Conservation (phyloP, 1,139 yeast species). For the Sugiyamaella neomexicana region DNA sequence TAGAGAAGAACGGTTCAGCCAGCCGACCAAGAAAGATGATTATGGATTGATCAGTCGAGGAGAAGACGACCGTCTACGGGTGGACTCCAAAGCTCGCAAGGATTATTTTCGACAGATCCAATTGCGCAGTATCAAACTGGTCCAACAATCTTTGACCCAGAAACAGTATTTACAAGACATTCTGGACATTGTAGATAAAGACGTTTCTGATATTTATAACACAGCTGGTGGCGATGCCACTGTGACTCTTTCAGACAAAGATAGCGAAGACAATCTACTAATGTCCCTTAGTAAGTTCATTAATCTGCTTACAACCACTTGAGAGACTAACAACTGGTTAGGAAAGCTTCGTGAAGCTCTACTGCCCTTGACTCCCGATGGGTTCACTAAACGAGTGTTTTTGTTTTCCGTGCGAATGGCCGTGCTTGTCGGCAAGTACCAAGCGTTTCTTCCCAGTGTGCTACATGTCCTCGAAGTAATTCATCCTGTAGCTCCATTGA, state of each 20-base stretch:
- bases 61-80: conserved; percentile 25
- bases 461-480: conserved; percentile 22
- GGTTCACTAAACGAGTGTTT: conserved; percentile 24
- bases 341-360: conserved; percentile 30
- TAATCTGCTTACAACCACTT: too few species aligned
- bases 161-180: conserved; percentile 6
- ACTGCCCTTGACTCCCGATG: conserved; percentile 20
- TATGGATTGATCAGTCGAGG: conserved; percentile 32
- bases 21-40: conserved; percentile 16
- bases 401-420: conserved; percentile 28
- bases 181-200: conserved; percentile 9
- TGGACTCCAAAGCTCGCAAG: conserved; percentile 16
- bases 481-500: conserved; percentile 16
- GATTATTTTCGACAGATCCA: conserved; percentile 22
- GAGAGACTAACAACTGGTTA: neutral
- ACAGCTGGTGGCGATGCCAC: neutral
- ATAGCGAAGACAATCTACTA: conserved; percentile 22
- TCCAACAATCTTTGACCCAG: neutral
- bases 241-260: neutral
- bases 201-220: neutral
- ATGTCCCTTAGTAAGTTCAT: conserved; percentile 22
- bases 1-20: conserved; percentile 20
- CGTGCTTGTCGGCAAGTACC: conserved; percentile 23
- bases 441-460: conserved; percentile 26
- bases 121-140: conserved; percentile 6